phyloP scores from a whole-genome alignment of 352 stramenopile species.

The Thalassiosira ordinaria region DNA sequence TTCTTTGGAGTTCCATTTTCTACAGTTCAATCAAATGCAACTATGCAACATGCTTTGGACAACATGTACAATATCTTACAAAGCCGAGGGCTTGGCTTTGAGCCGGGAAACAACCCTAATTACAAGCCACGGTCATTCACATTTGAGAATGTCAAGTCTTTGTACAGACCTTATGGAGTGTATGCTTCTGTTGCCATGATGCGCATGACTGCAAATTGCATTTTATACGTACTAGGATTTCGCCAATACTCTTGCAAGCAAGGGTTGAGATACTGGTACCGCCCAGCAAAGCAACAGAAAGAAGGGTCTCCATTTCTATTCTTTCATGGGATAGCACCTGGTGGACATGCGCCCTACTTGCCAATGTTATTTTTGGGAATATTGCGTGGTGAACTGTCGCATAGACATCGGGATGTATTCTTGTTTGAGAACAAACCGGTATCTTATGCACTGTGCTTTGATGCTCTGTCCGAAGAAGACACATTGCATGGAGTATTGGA shows the following conservation, averaged over 20 bases:
- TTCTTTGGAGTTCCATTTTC: conserved; percentile 68
- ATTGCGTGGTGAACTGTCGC: conserved; percentile 11
- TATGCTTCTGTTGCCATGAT: conserved; percentile 63
- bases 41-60: conserved; percentile 51
- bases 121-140: conserved; percentile 62
- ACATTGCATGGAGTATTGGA: conserved; percentile 77
- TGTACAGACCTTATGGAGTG: conserved; percentile 67
- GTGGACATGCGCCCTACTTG: conserved; percentile 71
- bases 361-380: conserved; percentile 73
- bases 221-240: conserved; percentile 68
- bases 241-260: conserved; percentile 48
- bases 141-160: conserved; percentile 67
- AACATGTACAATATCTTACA: conserved; percentile 59
- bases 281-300: conserved; percentile 21
- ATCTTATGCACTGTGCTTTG: conserved; percentile 59
- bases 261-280: conserved; percentile 71
- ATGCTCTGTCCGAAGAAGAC: conserved; percentile 76
- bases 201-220: conserved; percentile 39
- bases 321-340: conserved; percentile 86
- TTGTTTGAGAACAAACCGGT: conserved; percentile 81
- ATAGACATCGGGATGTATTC: conserved; percentile 63
- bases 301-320: conserved; percentile 74
- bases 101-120: conserved; percentile 36
- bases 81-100: conserved; percentile 57
- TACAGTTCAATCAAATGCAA: conserved; percentile 41